Base-by-base conservation (phyloP, 768 basidiomycete genomes). In the Neoboletus brunneissimus region DNA sequence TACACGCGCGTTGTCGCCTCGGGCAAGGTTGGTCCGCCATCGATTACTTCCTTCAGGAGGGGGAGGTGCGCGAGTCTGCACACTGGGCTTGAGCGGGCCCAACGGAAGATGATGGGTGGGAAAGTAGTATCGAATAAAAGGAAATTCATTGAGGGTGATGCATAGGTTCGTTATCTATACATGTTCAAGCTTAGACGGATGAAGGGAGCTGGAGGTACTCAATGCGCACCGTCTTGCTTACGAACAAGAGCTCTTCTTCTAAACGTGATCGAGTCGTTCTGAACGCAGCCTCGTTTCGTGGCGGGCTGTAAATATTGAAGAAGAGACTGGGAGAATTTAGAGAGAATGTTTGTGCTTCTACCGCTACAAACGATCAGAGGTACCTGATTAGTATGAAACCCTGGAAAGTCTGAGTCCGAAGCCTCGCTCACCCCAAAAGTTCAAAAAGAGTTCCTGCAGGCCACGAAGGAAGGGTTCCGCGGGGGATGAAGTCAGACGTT, bases 41-140 rank as follows among this genome's bases (percentile, higher is more conserved):
- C 89, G 81, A 22, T 77, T 74, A 60, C 81, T 84, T 8, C 70
- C 73, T 68, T 91, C 90, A 13, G 81, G 59, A 20, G 87, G 86
- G 11, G 85, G 81, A 5, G 86, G 83, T 6, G 87, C 81, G 5
- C 87, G 84, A 12, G 85, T 87, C 56, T 82, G 78, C 3, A 75
- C 73, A 62, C 83, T 73, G 3, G 87, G 87, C 54, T 87, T 86
- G 52, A 98, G 83, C 3, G 94, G 83, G 15, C 94, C 93, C 15
- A 98, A 79, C 1, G 94, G 95, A 2, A 79, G 78, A 64, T 94
- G 93, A 59, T 89, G 82, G 13, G 84, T 75, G 5, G 96, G 93
- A 51, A 90, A 75, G 69, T 97, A 98, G 74, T 96, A 98, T 32
- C 96, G 88, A 61, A 98, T 87, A 68, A 83, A 88, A 0, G 97